Conservation (phyloP, 2,329 filamentous ascomycete species). For the Trichoderma polysporum region DNA sequence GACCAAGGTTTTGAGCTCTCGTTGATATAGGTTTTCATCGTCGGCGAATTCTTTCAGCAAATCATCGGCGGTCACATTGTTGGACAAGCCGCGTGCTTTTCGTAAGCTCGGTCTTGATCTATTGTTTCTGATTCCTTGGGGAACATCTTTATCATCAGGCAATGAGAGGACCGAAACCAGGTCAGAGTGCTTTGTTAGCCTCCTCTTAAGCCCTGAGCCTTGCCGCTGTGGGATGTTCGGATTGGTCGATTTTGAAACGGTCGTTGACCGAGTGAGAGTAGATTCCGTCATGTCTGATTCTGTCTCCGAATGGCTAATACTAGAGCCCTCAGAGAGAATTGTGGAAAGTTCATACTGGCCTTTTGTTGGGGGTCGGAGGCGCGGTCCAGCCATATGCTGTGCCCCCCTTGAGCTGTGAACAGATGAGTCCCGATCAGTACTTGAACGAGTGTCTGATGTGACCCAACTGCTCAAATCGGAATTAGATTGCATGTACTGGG, state of each 20-base stretch:
- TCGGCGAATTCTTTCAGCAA: slow-evolving; percentile 76
- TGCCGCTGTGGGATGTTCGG: slow-evolving; percentile 38
- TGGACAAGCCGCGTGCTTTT: slow-evolving; percentile 65
- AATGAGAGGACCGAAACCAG: slow-evolving; percentile 88
- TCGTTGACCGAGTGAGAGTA: slow-evolving; percentile 54
- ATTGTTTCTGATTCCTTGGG: slow-evolving; percentile 65
- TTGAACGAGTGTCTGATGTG: slow-evolving; percentile 15
- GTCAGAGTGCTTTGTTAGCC: slow-evolving; percentile 88
- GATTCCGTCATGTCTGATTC: slow-evolving; percentile 47
- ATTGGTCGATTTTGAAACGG: slow-evolving; percentile 40
- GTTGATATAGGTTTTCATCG: slow-evolving; percentile 84
- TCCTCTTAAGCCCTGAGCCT: slow-evolving; percentile 63
- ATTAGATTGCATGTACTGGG: slow-evolving; percentile 23
- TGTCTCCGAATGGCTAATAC: slow-evolving; percentile 49
- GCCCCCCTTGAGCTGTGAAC: slow-evolving; percentile 26
- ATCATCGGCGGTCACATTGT: slow-evolving; percentile 69
- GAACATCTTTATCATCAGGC: slow-evolving; percentile 55
- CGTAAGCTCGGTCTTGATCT: slow-evolving; percentile 77
- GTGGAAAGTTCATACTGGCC: slow-evolving; percentile 58
- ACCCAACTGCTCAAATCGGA: slow-evolving; percentile 19
- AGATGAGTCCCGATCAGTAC: slow-evolving; percentile 22
- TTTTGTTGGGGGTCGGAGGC: slow-evolving; percentile 51
- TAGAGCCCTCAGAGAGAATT: slow-evolving; percentile 53
- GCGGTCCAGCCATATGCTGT: slow-evolving; percentile 34
- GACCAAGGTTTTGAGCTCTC: slow-evolving; percentile 88